Evolutionary conservation across 2,329 filamentous ascomycete genomes (phyloP).

Genomic region (Alternaria sp.): DNA sequence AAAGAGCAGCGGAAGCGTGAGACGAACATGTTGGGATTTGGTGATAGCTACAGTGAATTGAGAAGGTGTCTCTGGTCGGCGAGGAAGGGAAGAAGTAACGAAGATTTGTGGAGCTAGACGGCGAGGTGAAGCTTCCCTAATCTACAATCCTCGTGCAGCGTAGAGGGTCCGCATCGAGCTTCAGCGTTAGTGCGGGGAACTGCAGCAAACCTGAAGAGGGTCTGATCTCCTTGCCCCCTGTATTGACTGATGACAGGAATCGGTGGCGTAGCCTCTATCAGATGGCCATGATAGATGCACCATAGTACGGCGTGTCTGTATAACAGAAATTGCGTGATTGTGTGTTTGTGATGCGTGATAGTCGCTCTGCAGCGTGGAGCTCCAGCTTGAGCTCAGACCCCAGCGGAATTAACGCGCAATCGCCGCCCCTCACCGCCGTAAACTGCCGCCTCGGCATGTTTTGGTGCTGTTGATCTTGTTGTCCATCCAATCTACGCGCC

Average conservation of each 20-base stretch:
- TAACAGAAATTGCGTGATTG: not conserved
- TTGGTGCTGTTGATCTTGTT: slow-evolving; percentile 25
- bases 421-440: slow-evolving; percentile 23
- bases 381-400: slow-evolving; percentile 20
- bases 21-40: slow-evolving; percentile 40
- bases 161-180: slow-evolving; percentile 8
- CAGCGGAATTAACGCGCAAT: slow-evolving; percentile 8
- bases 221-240: not conserved
- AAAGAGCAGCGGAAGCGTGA: slow-evolving; percentile 34
- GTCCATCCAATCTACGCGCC: slow-evolving; percentile 15
- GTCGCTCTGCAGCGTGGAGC: not conserved
- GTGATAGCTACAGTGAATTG: slow-evolving; percentile 5
- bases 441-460: slow-evolving; percentile 21
- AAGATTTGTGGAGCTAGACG: slow-evolving; percentile 11
- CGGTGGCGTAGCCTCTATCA: not conserved
- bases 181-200: slow-evolving; percentile 12
- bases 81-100: slow-evolving; percentile 5
- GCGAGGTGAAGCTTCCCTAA: slow-evolving; percentile 26
- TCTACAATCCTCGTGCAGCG: slow-evolving; percentile 20
- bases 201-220: slow-evolving; percentile 13
- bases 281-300: not conserved
- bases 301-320: not conserved
- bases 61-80: slow-evolving; percentile 3
- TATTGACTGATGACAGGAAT: not conserved
- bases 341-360: not conserved